Conservation (phyloP, 495 filamentous ascomycete species). For the Trichoderma asperelloides region DNA sequence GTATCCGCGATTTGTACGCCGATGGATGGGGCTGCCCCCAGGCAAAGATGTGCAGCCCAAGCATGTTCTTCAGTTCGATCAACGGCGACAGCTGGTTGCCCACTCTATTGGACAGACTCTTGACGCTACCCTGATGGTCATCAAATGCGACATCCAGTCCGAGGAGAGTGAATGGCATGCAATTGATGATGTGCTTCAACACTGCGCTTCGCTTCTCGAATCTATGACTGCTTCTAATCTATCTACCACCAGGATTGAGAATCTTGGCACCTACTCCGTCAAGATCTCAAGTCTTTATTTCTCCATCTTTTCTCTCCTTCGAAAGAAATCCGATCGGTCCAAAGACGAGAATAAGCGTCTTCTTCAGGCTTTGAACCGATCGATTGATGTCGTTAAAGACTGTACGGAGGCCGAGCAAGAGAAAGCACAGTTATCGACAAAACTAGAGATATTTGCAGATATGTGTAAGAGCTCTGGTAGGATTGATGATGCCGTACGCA, state of each 20-base stretch:
- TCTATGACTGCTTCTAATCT: conserved; percentile 29
- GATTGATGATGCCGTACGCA: conserved; percentile 32
- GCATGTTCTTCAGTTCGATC: conserved; percentile 43
- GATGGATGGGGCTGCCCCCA: conserved; percentile 48
- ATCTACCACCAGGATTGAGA: conserved; percentile 21
- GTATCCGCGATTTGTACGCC: conserved; percentile 41
- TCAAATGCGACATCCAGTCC: conserved; percentile 35
- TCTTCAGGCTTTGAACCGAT: conserved; percentile 40
- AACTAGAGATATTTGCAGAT: conserved; percentile 44
- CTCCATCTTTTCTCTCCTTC: conserved; percentile 40
- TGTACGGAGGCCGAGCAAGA: conserved; percentile 35
- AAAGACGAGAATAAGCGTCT: conserved; percentile 38
- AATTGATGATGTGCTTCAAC: conserved; percentile 45
- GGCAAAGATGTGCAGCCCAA: conserved; percentile 34
- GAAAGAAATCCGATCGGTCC: conserved; percentile 23
- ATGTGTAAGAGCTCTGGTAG: conserved; percentile 28
- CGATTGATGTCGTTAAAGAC: conserved; percentile 39
- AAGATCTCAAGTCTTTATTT: conserved; percentile 77
- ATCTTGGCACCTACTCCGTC: conserved; percentile 37
- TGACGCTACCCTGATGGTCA: conserved; percentile 47
- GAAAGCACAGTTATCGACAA: conserved; percentile 34
- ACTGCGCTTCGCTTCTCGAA: conserved; percentile 43
- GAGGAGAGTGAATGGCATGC: conserved; percentile 36
- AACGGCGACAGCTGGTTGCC: conserved; percentile 41
- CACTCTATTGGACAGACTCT: conserved; percentile 38